phyloP scores from a whole-genome alignment of 305 asterid genomes.

The Fraxinus sp. region DNA sequence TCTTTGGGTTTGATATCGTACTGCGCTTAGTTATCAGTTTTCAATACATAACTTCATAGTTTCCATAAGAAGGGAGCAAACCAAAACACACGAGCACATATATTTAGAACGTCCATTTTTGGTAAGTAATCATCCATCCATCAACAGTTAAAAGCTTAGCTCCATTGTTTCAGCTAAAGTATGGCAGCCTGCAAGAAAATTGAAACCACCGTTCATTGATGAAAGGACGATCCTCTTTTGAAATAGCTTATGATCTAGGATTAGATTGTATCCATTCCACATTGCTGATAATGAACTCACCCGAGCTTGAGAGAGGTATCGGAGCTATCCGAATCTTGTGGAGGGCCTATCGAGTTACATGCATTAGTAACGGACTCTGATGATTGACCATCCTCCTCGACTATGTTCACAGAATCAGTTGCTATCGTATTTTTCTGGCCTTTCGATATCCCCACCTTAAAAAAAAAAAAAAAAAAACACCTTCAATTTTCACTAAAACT shows the following conservation, averaged over 20 bases:
- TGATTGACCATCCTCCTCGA: constrained; percentile 62
- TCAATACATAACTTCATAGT: neutral
- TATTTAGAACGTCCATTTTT: neutral
- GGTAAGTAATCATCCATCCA: neutral
- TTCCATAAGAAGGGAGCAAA: neutral
- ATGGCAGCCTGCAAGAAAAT: constrained; percentile 52
- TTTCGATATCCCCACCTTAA: constrained; percentile 44
- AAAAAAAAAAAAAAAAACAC: neutral
- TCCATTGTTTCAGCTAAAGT: constrained; percentile 30
- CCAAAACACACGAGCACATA: neutral
- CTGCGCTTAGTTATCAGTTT: neutral
- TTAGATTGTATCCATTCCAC: neutral
- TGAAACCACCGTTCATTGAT: neutral
- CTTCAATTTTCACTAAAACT: neutral
- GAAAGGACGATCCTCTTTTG: neutral
- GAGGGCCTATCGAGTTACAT: constrained; percentile 35
- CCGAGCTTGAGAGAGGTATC: constrained; percentile 70
- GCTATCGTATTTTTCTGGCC: constrained; percentile 19
- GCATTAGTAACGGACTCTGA: constrained; percentile 48
- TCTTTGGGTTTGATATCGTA: neutral
- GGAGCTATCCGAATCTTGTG: constrained; percentile 61
- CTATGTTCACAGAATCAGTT: constrained; percentile 39
- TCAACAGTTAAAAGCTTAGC: neutral
- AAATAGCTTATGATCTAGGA: neutral
- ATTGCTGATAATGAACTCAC: constrained; percentile 38